Conservation (phyloP, 306 rosid species). For the Styphnolobium japonicum region DNA sequence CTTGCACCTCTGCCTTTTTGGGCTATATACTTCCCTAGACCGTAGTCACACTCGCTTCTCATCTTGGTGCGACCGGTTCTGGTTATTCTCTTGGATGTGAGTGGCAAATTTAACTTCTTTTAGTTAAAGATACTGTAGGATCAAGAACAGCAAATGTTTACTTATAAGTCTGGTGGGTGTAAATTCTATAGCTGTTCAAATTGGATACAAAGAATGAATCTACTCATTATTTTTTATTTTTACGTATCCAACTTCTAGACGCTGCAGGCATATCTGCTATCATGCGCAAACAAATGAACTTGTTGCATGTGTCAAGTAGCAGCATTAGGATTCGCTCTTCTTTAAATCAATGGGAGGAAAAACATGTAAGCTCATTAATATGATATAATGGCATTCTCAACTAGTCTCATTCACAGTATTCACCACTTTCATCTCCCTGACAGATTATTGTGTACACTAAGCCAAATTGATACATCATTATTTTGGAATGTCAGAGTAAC, state of each 20-base stretch:
- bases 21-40: constrained; percentile 27
- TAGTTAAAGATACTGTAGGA: constrained; percentile 11
- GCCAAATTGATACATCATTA: too few species aligned
- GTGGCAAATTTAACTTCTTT: constrained; percentile 36
- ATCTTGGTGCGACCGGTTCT: constrained; percentile 14
- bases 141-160: constrained; percentile 9
- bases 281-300: neutral
- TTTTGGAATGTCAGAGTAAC: too few species aligned
- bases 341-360: neutral
- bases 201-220: constrained; percentile 31
- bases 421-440: too few species aligned
- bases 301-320: neutral
- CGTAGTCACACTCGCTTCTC: constrained; percentile 18
- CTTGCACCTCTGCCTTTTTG: constrained; percentile 42
- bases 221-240: constrained; percentile 6
- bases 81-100: constrained; percentile 38
- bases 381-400: neutral
- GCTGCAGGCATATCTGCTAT: neutral
- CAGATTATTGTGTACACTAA: too few species aligned
- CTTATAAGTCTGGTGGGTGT: constrained; percentile 33
- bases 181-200: constrained; percentile 29
- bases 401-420: too few species aligned
- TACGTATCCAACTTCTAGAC: neutral
- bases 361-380: neutral
- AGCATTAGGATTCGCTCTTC: too few species aligned